Evolutionary conservation across 2,329 filamentous ascomycete species (phyloP).

Genomic region (Colletotrichum acutatum): DNA sequence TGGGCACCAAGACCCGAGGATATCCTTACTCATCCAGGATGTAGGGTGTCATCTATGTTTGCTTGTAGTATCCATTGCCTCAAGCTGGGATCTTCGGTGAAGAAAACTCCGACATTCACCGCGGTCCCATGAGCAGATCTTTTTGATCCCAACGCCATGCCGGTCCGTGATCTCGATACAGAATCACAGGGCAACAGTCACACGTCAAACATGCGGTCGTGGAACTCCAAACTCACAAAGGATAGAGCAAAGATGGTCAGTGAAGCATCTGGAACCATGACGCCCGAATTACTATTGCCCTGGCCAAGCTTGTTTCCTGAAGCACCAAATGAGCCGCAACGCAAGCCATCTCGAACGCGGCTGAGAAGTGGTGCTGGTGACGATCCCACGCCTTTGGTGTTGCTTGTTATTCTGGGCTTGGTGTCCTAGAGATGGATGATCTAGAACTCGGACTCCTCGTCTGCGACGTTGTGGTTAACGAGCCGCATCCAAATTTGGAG

Average conservation of each 20-base stretch:
- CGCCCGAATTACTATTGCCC: too few species aligned
- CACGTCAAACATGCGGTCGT: too few species aligned
- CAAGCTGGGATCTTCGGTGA: background rate
- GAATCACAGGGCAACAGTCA: too few species aligned
- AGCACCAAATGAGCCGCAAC: too few species aligned
- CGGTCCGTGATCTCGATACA: too few species aligned
- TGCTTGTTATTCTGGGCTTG: background rate
- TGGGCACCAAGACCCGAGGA: background rate
- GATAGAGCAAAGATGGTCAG: too few species aligned
- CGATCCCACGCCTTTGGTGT: background rate
- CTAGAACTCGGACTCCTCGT: background rate
- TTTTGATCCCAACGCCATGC: background rate
- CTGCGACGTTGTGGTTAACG: background rate
- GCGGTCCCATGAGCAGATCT: background rate
- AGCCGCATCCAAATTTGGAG: background rate
- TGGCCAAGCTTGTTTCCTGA: too few species aligned
- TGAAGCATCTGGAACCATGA: too few species aligned
- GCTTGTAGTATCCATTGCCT: background rate
- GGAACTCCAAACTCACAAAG: too few species aligned
- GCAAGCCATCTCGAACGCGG: too few species aligned
- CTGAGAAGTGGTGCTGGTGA: background rate
- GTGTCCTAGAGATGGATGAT: background rate
- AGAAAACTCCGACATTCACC: background rate
- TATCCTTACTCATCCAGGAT: background rate
- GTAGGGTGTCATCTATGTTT: background rate